These are phyloP conservation scores for Boletus subparvulus DNA, from an alignment of 768 basidiomycete species.

Conservation along the genomic window DNA sequence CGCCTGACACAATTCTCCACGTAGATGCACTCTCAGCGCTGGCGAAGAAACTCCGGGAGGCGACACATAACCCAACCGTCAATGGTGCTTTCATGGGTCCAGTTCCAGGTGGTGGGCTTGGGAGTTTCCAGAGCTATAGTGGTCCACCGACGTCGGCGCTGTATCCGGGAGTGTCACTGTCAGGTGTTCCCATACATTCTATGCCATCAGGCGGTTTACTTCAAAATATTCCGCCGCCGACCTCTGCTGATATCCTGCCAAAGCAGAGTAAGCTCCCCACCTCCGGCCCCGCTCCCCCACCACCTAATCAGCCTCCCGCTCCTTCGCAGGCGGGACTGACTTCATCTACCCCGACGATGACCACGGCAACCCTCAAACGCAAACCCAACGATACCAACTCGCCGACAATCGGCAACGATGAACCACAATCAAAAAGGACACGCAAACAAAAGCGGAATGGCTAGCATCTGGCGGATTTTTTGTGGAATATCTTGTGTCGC, in stretches of 20 bases:
- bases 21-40: conserved; percentile 46
- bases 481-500: conserved; percentile 36
- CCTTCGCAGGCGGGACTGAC: conserved; percentile 42
- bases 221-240: conserved; percentile 44
- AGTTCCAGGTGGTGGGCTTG: conserved; percentile 18
- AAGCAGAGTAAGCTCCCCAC: conserved; percentile 65
- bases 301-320: conserved; percentile 40
- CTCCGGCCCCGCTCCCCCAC: conserved; percentile 39
- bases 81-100: conserved; percentile 23
- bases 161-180: conserved; percentile 43
- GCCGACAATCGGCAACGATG: conserved; percentile 48
- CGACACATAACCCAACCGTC: conserved; percentile 7
- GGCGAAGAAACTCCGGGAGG: conserved; percentile 40
- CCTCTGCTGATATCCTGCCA: conserved; percentile 54
- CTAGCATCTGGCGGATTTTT: conserved; percentile 35
- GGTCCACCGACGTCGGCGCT: conserved; percentile 43
- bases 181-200: conserved; percentile 46
- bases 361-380: conserved; percentile 54
- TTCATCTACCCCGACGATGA: conserved; percentile 48
- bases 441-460: conserved; percentile 58
- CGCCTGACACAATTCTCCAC: conserved; percentile 23
- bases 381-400: conserved; percentile 49
- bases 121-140: conserved; percentile 25
- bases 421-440: conserved; percentile 51
- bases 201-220: conserved; percentile 43